Conservation (phyloP, 1,284 basidiomycete genomes). For the Meira miltonrushii region DNA sequence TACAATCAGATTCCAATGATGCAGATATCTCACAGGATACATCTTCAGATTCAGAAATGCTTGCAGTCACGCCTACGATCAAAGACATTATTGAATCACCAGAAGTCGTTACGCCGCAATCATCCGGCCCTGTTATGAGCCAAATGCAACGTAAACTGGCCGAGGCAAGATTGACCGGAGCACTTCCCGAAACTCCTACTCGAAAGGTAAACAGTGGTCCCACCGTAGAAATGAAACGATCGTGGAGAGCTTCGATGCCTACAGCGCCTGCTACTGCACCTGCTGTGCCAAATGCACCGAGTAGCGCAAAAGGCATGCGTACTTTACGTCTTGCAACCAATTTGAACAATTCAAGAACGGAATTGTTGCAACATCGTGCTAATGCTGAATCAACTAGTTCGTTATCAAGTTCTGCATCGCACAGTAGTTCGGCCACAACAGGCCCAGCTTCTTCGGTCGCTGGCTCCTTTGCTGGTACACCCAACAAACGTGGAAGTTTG, state of each 20-base stretch:
- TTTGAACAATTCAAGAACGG: slow-evolving; percentile 2
- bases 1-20: too few species aligned
- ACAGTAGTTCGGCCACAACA: slow-evolving; percentile 11
- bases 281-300: not conserved
- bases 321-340: slow-evolving; percentile 35
- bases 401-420: slow-evolving; percentile 1
- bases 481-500: slow-evolving; percentile 26
- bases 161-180: too few species aligned
- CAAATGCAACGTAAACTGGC: too few species aligned
- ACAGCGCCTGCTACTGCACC: slow-evolving; percentile 15
- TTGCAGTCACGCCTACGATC: too few species aligned
- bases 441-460: not conserved
- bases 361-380: not conserved
- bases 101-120: too few species aligned
- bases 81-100: too few species aligned
- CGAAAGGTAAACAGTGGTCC: not conserved
- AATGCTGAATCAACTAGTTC: slow-evolving; percentile 8
- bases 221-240: slow-evolving; percentile 8
- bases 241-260: slow-evolving; percentile 13
- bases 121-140: too few species aligned
- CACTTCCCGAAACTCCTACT: too few species aligned
- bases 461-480: not conserved
- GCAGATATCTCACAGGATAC: too few species aligned
- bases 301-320: slow-evolving; percentile 29
- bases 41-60: too few species aligned